phyloP scores from a whole-genome alignment of 225 moss, liverwort and hornwort genomes.

The Asterella californica region DNA sequence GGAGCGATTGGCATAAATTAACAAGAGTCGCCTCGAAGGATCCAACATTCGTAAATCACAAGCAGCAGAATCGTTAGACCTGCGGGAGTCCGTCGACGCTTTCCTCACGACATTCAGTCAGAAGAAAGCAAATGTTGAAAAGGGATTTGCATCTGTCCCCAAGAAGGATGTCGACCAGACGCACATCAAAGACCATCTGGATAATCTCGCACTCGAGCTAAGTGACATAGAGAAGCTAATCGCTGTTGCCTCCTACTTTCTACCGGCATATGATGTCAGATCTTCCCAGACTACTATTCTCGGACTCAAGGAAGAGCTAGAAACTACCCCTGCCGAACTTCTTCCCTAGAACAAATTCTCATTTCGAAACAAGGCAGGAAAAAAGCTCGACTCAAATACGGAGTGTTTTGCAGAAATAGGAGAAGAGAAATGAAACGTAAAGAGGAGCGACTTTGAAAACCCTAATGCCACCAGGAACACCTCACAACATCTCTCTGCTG shows the following conservation, averaged over 20 bases:
- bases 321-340: slow-evolving; percentile 56
- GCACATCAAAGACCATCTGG: slow-evolving; percentile 62
- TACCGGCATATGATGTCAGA: slow-evolving; percentile 75
- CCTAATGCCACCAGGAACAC: neutral
- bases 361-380: slow-evolving; percentile 56
- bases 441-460: neutral
- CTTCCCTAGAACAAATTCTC: slow-evolving; percentile 86
- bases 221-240: slow-evolving; percentile 60
- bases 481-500: neutral
- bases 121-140: slow-evolving; percentile 57
- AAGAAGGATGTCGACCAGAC: slow-evolving; percentile 48
- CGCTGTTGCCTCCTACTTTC: slow-evolving; percentile 71
- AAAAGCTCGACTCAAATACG: neutral
- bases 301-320: slow-evolving; percentile 74
- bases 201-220: slow-evolving; percentile 57
- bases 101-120: slow-evolving; percentile 67
- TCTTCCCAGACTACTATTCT: slow-evolving; percentile 61
- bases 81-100: slow-evolving; percentile 68
- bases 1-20: slow-evolving; percentile 70
- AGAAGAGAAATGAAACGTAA: neutral
- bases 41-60: slow-evolving; percentile 63
- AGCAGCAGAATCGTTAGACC: slow-evolving; percentile 56
- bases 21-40: slow-evolving; percentile 60
- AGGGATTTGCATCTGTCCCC: slow-evolving; percentile 48
- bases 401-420: neutral